Base-by-base conservation (phyloP, 106 monocot species). In the Iris macrosiphon region DNA sequence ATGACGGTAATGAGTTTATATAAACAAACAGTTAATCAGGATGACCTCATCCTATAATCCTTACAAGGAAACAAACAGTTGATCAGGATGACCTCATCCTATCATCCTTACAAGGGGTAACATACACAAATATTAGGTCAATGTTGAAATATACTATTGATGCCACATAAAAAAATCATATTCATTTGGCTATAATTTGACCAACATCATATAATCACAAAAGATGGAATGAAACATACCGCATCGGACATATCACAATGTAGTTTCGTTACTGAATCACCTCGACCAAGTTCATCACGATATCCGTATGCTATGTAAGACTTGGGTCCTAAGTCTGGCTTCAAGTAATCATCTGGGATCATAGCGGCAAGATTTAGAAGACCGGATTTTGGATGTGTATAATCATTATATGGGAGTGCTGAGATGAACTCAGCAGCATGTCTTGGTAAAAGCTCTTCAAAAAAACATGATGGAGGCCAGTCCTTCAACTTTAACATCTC, bases 181-280 rank as follows among this genome's bases (percentile, higher is more conserved):
- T n/a, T n/a, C n/a, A n/a, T n/a, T 14, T 22, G 24, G 24, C 22
- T 47, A 47, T 11, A 47, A 10, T 47, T 47, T 8, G 46, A 24
- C 46, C 25, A 47, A 14, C 10, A 47, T 47, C 49, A 20, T 24
- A 31, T 7, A 23, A 32, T 7, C 12, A 57, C 3, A 57, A 2
- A n/a, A 38, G 10, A 39, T 4, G 19, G 7, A 6, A 4, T 20
- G 7, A 41, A 26, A 65, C 52, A 53, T 53, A 72, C 64, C 59
- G 70, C 70, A 64, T 72, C 72, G 34, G 72, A 72, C 9, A 72
- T 51, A 65, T 72, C 64, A 65, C 51, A 72, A 49, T 72, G 72
- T 22, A 72, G 58, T 35, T 72, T 72, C 27, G 72, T 72, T 20
- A 65, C 72, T 13, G 72, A 72, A 59, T 72, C 72, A 23, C 72